Conservation (phyloP, 345 rosid genomes). For the Eucalyptus sp. region DNA sequence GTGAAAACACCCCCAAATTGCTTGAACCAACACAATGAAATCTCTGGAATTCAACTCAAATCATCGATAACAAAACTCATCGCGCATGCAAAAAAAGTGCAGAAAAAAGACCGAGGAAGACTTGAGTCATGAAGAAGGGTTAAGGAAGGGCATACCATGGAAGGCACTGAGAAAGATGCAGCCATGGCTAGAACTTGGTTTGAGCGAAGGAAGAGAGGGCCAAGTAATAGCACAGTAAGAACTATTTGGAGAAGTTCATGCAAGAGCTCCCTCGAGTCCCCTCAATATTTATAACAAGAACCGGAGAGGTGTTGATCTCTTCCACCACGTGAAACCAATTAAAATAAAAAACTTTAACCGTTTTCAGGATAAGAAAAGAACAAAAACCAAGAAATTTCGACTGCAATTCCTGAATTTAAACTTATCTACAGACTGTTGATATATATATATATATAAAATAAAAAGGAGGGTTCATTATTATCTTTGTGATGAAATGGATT, state of each 20-base stretch:
- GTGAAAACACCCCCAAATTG: background rate
- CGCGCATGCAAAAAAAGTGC: background rate
- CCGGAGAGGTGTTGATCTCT: background rate
- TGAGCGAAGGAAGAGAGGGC: background rate
- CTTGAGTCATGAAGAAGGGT: background rate
- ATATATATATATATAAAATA: background rate
- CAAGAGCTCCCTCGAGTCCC: background rate
- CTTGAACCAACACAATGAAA: background rate
- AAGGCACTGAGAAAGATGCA: slow-evolving; percentile 85
- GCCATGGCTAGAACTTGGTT: slow-evolving; percentile 55
- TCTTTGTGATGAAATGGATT: background rate
- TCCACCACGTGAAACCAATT: background rate
- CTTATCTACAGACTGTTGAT: background rate
- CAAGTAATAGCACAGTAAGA: background rate
- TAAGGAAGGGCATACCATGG: slow-evolving; percentile 42
- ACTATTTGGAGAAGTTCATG: slow-evolving; percentile 22
- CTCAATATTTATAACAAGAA: slow-evolving; percentile 22
- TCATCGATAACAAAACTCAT: background rate
- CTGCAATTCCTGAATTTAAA: background rate
- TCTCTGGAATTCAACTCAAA: background rate
- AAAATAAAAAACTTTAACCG: background rate
- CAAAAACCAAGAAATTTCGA: slow-evolving; percentile 6
- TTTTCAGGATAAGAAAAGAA: background rate
- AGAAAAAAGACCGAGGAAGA: background rate
- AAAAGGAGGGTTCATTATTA: background rate